Base-by-base conservation (phyloP, 768 basidiomycete genomes). In the Symmetrospora coprosmae region DNA sequence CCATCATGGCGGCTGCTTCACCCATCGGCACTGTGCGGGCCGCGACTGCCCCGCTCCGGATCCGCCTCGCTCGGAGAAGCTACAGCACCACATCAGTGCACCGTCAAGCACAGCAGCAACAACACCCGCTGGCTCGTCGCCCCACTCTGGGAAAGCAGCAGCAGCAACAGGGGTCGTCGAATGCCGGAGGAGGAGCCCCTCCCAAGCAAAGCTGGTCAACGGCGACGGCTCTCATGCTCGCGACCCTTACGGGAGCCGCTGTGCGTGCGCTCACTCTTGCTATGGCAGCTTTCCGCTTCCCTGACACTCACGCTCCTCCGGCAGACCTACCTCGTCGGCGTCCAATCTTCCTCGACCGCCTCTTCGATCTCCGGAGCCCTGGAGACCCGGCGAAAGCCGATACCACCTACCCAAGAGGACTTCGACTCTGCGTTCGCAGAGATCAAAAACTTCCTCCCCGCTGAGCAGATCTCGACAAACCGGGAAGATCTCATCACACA, bases 401-500 rank as follows among this genome's bases (percentile, higher is more conserved):
- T 6, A 46, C 21, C 48, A 25, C 66, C 66, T 4, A 65, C 65
- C 6, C 38, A 31, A 19, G 56, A 53, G 14, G 65, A 61, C 14
- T 68, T 69, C 43, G 34, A 47, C 0, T 21, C 25, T 16, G 68
- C 66, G 3, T 5, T 68, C 7, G 55, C 30, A 2, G 63, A 64
- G 49, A 40, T 69, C 14, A 55, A 47, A 33, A 37, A 14, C 17
- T 49, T 41, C 30, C 45, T 69, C 4, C 66, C 67, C 1, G 61
- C 38, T 21, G 68, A 69, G 6, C 64, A 65, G 17, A 5, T 66
- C 2, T 64, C 50, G 16, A 17, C 25, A 38, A 58, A 63, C 28
- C 50, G 56, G 14, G 63, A 65, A 0, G 41, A 61, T 9, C 56
- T 69, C 2, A 50, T 65, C 5, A 38, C 62, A 1, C 64, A 69